Evolutionary conservation across 2,329 filamentous ascomycete species (phyloP), one percentile per base, ranked within the genome.

Genomic region (Lasiodiplodia theobromae): DNA sequence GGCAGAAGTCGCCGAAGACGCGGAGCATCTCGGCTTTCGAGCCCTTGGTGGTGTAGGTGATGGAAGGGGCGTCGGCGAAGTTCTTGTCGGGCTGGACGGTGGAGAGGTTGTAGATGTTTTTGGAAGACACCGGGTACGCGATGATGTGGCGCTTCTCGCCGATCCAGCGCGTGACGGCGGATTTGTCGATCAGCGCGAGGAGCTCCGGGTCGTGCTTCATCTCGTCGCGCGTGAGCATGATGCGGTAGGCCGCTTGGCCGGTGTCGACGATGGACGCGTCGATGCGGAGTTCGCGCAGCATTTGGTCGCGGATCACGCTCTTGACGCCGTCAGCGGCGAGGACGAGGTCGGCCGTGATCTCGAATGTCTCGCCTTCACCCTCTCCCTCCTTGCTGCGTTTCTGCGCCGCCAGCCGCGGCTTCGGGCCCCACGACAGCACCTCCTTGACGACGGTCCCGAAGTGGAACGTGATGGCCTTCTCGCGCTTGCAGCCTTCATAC

Each of bases 121-220:
- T 88, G 74, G 85, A 86, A 70, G 87, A 85, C 53, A 95, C 89
- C 0, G 91, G 89, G 76, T 94, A 95, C 0, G 91, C 91, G 73
- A 94, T 92, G 77, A 93, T 91, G 78, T 94, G 92, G 1, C 91
- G 86, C 72, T 87, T 87, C 75, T 89, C 88, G 38, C 92, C 92
- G 64, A 94, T 91, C 92, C 91, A 94, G 62, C 92, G 86, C 49
- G 89, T 89, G 2, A 91, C 91, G 60, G 86, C 83, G 28, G 28
- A 28, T 73, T 93, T 84, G 72, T 92, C 87, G 25, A 94, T 83
- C 11, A 94, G 84, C n/a, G 81, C 84, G 66, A 90, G 82, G 58
- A 93, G 82, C 71, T 92, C 90, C 0, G 90, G 86, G 72, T 94
- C 91, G 25, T 86, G 72, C 68, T 84, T 79, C 87, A 94, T 91